Evolutionary conservation across 768 basidiomycete genomes (phyloP).

Genomic region (Podaxis pistillaris): DNA sequence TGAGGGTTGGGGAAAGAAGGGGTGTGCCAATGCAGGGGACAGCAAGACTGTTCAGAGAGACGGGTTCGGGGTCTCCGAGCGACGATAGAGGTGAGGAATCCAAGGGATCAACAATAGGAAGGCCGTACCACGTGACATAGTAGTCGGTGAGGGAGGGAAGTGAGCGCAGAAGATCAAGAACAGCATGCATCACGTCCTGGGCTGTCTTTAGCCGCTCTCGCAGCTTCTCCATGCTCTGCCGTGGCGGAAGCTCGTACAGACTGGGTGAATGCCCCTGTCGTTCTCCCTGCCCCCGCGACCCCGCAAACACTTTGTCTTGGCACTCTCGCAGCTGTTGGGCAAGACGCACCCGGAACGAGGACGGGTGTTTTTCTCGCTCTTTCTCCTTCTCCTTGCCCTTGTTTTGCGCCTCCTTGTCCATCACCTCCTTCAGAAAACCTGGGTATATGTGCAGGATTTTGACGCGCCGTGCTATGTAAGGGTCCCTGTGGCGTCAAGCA

Average conservation of each 20-base stretch:
- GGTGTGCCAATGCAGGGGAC: conserved; percentile 7
- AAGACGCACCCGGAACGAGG: conserved; percentile 4
- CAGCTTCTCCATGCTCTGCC: neutral
- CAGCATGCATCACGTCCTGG: conserved; percentile 37
- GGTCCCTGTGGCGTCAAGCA: conserved; percentile 33
- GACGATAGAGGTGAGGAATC: neutral
- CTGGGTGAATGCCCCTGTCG: conserved; percentile 24
- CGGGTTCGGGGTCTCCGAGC: neutral
- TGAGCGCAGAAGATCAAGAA: conserved; percentile 41
- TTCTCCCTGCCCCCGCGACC: neutral
- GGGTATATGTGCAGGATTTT: conserved; percentile 48
- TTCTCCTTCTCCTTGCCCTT: neutral
- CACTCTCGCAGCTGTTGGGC: conserved; percentile 4
- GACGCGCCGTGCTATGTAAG: conserved; percentile 45
- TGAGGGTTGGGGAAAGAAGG: conserved; percentile 24
- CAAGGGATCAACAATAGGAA: conserved; percentile 21
- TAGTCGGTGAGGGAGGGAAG: conserved; percentile 48
- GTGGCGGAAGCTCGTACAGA: conserved; percentile 27
- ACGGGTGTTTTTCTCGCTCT: neutral
- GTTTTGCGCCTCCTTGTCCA: conserved; percentile 26
- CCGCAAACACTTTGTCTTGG: conserved; percentile 2
- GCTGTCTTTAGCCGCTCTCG: conserved; percentile 14
- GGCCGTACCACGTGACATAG: conserved; percentile 48
- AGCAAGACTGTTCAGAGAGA: conserved; percentile 13
- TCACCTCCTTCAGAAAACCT: conserved; percentile 41